Conservation (phyloP, 176 grass and related monocot genomes). For the Zea mays region DNA sequence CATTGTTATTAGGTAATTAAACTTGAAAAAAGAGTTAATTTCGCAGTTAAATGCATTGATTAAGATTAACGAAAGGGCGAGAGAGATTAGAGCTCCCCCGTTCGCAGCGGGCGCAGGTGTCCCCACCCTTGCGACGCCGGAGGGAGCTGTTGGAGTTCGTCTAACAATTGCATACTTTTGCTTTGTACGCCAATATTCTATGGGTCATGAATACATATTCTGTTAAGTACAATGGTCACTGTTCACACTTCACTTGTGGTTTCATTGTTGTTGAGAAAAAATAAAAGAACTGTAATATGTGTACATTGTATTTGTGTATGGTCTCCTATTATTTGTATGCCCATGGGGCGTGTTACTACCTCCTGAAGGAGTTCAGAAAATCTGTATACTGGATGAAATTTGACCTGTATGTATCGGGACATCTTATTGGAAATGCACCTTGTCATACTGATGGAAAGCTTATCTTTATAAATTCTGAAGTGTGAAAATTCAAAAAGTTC, state of each 20-base stretch:
- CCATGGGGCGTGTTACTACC: background rate
- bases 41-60: no score
- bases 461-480: background rate
- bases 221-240: background rate
- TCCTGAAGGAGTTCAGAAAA: background rate
- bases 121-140: no score
- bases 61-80: no score
- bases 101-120: no score
- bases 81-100: no score
- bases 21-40: no score
- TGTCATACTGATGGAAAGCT: background rate
- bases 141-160: background rate
- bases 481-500: no score
- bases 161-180: background rate
- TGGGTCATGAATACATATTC: background rate
- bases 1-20: no score
- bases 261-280: background rate
- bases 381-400: background rate
- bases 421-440: background rate
- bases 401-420: background rate
- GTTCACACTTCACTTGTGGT: background rate
- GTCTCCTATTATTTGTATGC: background rate
- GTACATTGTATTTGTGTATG: background rate
- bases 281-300: background rate
- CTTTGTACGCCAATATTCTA: background rate